These are phyloP conservation scores for Pisolithus microcarpus DNA, from an alignment of 768 basidiomycete species.

Conservation along the genomic window DNA sequence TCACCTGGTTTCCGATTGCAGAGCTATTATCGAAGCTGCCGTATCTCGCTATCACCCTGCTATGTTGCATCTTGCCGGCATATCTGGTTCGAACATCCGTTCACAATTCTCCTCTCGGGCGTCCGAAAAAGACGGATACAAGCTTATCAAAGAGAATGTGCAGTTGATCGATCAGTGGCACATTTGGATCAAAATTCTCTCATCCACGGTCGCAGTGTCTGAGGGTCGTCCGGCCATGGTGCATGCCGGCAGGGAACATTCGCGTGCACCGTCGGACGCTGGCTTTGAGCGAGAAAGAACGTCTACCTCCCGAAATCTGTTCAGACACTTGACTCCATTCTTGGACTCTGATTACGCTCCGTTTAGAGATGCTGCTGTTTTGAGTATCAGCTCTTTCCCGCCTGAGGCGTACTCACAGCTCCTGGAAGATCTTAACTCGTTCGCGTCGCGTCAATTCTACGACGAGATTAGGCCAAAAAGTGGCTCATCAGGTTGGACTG, in stretches of 20 bases:
- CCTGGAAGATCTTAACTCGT: constrained; percentile 74
- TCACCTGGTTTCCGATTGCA: constrained; percentile 41
- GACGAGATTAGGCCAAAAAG: constrained; percentile 53
- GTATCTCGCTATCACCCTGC: constrained; percentile 63
- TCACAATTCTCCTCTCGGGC: constrained; percentile 32
- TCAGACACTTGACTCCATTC: constrained; percentile 80
- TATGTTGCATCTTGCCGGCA: constrained; percentile 67
- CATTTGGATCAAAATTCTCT: constrained; percentile 78
- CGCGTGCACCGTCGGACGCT: constrained; percentile 61
- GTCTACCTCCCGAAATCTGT: constrained; percentile 74
- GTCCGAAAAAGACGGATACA: constrained; percentile 46
- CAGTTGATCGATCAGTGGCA: constrained; percentile 70
- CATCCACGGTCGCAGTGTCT: constrained; percentile 65
- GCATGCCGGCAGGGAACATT: constrained; percentile 55
- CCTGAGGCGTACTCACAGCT: constrained; percentile 69
- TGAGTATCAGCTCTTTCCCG: constrained; percentile 85
- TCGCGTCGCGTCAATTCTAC: constrained; percentile 77
- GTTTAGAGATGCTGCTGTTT: constrained; percentile 81
- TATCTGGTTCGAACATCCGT: constrained; percentile 49
- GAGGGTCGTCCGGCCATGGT: constrained; percentile 54
- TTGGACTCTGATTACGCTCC: constrained; percentile 77
- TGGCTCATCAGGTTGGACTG: constrained; percentile 36
- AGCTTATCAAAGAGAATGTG: constrained; percentile 50
- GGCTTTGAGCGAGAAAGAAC: constrained; percentile 78
- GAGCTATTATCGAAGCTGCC: constrained; percentile 62